Percentiles rank a stretch among this genome's conserved stretches.
phyloP scores from a whole-genome alignment of 768 basidiomycete genomes.

The Suillus bovinus region DNA sequence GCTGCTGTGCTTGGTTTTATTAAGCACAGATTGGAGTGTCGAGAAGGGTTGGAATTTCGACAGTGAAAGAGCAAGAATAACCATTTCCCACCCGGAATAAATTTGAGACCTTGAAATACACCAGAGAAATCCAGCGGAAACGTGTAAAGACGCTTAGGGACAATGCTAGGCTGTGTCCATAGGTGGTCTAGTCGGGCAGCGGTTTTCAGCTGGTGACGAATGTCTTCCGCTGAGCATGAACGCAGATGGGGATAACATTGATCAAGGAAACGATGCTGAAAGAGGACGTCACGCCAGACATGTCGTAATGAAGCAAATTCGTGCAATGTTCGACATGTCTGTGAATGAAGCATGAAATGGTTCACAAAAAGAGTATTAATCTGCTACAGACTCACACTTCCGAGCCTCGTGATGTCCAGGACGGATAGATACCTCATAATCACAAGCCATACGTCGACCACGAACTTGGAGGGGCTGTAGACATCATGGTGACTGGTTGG shows the following conservation, averaged over 20 bases:
- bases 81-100: conserved; percentile 31
- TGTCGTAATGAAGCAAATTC: conserved; percentile 25
- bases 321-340: conserved; percentile 29
- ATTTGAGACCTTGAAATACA: conserved; percentile 31
- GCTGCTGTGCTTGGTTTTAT: conserved; percentile 21
- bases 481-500: not conserved
- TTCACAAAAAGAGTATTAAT: not conserved
- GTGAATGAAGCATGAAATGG: not conserved
- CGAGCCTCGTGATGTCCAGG: conserved; percentile 23
- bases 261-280: conserved; percentile 24
- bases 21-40: conserved; percentile 31
- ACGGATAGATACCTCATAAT: conserved; percentile 31
- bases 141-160: conserved; percentile 14
- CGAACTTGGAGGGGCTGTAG: conserved; percentile 13
- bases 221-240: conserved; percentile 18
- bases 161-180: conserved; percentile 1
- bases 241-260: conserved; percentile 28
- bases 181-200: conserved; percentile 12
- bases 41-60: conserved; percentile 27
- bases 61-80: conserved; percentile 33
- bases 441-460: conserved; percentile 29
- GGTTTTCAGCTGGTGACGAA: conserved; percentile 25
- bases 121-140: conserved; percentile 32
- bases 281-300: conserved; percentile 28
- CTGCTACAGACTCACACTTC: conserved; percentile 23